Percentiles rank a stretch among this genome's conserved stretches.
These are phyloP conservation scores for Flaveria floridana DNA, from an alignment of 140 eudicot genomes.

Conservation along the genomic window DNA sequence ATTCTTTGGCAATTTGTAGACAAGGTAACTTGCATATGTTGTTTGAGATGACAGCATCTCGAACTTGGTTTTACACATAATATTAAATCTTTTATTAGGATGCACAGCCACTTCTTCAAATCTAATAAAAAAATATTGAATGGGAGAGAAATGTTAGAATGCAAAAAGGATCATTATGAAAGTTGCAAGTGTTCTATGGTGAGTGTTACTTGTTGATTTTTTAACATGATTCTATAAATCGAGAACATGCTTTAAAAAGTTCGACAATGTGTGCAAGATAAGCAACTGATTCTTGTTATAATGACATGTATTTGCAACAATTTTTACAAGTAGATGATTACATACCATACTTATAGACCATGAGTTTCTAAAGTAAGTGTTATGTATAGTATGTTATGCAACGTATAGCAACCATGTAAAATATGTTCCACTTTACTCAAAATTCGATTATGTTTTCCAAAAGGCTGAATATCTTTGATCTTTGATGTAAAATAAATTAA, in stretches of 20 bases:
- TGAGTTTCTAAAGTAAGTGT: no score
- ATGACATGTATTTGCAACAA: no score
- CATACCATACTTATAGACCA: no score
- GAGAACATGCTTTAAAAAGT: background rate
- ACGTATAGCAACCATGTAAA: no score
- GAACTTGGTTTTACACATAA: background rate
- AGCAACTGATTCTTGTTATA: no score
- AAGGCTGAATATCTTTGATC: no score
- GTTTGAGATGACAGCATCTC: background rate
- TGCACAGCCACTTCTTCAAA: background rate
- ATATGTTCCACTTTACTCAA: no score
- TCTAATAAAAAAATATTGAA: background rate
- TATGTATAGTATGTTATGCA: background rate
- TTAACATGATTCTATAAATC: background rate
- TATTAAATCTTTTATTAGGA: background rate
- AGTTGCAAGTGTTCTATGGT: background rate
- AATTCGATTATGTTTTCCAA: no score
- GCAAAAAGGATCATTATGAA: background rate
- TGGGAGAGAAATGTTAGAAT: background rate
- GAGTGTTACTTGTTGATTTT: background rate
- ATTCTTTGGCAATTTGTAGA: background rate
- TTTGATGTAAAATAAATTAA: no score
- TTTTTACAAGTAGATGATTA: no score
- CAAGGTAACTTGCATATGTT: constrained; percentile 21
- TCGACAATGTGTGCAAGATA: background rate